Conservation (phyloP, 352 stramenopile species). For the Globisporangium perplexum region DNA sequence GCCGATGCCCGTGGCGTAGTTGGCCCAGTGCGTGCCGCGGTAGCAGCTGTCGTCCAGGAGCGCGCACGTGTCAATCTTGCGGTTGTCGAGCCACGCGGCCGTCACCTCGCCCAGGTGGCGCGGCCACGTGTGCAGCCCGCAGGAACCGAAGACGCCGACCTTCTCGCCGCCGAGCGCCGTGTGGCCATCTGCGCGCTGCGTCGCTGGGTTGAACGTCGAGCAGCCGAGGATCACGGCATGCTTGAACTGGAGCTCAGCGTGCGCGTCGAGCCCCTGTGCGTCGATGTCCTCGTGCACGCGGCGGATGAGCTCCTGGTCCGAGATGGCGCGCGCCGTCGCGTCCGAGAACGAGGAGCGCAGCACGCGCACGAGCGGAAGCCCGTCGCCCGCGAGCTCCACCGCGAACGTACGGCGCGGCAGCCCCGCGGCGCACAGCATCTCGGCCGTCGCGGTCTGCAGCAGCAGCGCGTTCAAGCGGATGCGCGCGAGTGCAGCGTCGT, state of each 20-base stretch:
- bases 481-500: conserved; percentile 35
- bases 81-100: conserved; percentile 49
- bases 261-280: conserved; percentile 21
- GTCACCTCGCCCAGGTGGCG: conserved; percentile 39
- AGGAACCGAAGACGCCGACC: conserved; percentile 64
- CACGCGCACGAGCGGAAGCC: conserved; percentile 43
- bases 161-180: conserved; percentile 48
- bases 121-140: conserved; percentile 61
- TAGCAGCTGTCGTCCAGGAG: conserved; percentile 63
- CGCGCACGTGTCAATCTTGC: conserved; percentile 31
- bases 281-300: conserved; percentile 50
- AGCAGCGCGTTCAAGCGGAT: conserved; percentile 56
- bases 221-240: conserved; percentile 69
- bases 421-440: conserved; percentile 40
- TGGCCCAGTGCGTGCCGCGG: conserved; percentile 53
- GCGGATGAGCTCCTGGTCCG: conserved; percentile 55
- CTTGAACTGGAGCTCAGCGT: conserved; percentile 37
- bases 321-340: conserved; percentile 30
- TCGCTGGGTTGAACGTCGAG: conserved; percentile 47
- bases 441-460: conserved; percentile 45
- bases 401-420: conserved; percentile 43
- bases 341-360: conserved; percentile 55
- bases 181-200: conserved; percentile 46
- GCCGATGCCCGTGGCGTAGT: conserved; percentile 57
- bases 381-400: conserved; percentile 39